Conservation (phyloP, 192 early-diverging fungal genomes). For the Entomortierella parvispora region DNA sequence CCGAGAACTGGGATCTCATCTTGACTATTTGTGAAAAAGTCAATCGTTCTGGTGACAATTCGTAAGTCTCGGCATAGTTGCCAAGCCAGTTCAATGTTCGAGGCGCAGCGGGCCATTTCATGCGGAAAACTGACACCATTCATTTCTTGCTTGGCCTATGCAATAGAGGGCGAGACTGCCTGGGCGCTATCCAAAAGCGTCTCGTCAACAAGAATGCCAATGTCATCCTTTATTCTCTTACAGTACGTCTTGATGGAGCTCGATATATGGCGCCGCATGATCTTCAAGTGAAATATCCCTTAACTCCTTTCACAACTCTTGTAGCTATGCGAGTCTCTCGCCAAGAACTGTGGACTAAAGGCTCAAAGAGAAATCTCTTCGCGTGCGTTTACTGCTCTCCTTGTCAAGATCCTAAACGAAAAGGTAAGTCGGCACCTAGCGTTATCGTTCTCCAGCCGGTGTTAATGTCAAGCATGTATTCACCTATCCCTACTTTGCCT, state of each 20-base stretch:
- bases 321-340: constrained; percentile 85
- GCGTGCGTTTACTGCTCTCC: constrained; percentile 81
- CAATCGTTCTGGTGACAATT: constrained; percentile 54
- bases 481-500: constrained; percentile 2
- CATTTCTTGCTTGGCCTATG: not conserved
- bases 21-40: constrained; percentile 79
- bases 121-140: not conserved
- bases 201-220: constrained; percentile 83
- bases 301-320: constrained; percentile 29
- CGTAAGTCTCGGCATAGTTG: constrained; percentile 35
- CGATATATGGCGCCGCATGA: too few species aligned
- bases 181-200: constrained; percentile 78
- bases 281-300: not conserved
- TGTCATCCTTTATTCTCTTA: constrained; percentile 75
- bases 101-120: too few species aligned
- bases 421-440: constrained; percentile 51
- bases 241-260: constrained; percentile 46
- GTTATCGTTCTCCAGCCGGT: not conserved
- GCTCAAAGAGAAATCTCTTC: constrained; percentile 89
- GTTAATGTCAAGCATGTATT: not conserved
- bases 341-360: constrained; percentile 88
- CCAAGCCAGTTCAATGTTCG: too few species aligned
- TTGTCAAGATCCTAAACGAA: constrained; percentile 80
- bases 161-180: constrained; percentile 72
- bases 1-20: constrained; percentile 93